Evolutionary conservation across 192 early-diverging fungal genomes (phyloP).

Genomic region (Podila epigama): DNA sequence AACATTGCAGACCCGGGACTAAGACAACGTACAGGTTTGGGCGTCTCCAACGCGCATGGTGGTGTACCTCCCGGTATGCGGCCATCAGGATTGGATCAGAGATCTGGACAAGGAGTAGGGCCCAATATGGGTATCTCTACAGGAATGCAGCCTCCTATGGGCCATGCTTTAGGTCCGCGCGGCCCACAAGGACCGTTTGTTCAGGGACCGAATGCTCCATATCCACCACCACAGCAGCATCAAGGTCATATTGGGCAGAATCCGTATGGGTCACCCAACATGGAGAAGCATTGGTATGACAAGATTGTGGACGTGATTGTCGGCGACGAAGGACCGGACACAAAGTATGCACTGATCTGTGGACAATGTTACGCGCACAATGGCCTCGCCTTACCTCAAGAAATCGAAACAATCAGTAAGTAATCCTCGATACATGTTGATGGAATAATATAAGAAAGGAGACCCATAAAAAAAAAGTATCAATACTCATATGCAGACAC

Average conservation of each 20-base stretch:
- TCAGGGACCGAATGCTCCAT: conserved; percentile 4
- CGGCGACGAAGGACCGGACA: conserved; percentile 88
- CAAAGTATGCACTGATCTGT: conserved; percentile 95
- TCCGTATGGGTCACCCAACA: conserved; percentile 1
- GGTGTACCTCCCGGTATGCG: conserved; percentile 5
- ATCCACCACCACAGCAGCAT: neutral
- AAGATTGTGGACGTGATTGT: conserved; percentile 91
- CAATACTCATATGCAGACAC: neutral
- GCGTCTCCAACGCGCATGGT: conserved; percentile 25
- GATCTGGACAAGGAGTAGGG: conserved; percentile 22
- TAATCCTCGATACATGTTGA: neutral
- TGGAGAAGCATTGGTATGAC: conserved; percentile 80
- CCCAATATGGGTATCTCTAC: conserved; percentile 14
- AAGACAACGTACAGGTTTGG: conserved; percentile 32
- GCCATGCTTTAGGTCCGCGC: conserved; percentile 2
- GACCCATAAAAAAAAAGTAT: neutral
- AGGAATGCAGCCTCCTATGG: conserved; percentile 20
- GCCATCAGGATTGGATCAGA: neutral
- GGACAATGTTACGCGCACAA: conserved; percentile 91
- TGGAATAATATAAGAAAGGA: neutral
- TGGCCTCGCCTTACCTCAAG: conserved; percentile 86
- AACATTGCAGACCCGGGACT: conserved; percentile 45
- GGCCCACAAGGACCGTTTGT: conserved; percentile 20
- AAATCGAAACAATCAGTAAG: conserved; percentile 75
- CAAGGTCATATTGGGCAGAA: conserved; percentile 10